phyloP scores from a whole-genome alignment of 345 rosid genomes.

The Acer saccharum region DNA sequence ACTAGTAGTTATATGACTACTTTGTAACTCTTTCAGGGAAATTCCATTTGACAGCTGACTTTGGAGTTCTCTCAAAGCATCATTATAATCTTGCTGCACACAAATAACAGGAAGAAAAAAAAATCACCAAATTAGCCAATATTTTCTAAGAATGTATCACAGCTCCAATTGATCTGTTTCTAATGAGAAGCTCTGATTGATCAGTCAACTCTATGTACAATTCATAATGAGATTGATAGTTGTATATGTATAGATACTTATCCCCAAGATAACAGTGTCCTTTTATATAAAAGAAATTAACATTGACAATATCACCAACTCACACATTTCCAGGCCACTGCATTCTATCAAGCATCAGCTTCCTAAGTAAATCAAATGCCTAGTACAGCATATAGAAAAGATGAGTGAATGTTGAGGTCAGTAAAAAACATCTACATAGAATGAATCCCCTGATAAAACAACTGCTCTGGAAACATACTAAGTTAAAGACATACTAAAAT shows the following conservation, averaged over 20 bases:
- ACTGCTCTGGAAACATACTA: not conserved
- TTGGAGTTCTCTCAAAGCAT: slow-evolving; percentile 56
- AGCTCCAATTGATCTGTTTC: slow-evolving; percentile 1
- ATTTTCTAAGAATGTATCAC: not conserved
- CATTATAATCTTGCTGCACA: slow-evolving; percentile 52
- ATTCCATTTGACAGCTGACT: slow-evolving; percentile 46
- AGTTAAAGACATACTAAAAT: not conserved
- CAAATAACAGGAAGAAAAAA: slow-evolving; percentile 20
- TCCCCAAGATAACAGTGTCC: not conserved
- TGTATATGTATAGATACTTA: not conserved
- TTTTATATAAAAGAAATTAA: not conserved
- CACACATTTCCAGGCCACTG: not conserved
- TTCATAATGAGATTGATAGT: not conserved
- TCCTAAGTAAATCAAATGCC: slow-evolving; percentile 7
- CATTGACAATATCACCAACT: not conserved
- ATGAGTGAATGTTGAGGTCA: not conserved
- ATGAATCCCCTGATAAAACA: not conserved
- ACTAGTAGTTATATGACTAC: slow-evolving; percentile 26
- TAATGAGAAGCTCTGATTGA: not conserved
- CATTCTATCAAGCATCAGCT: not conserved
- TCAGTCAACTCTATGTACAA: not conserved
- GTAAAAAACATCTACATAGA: not conserved
- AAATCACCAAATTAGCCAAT: not conserved
- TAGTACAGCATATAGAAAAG: not conserved
- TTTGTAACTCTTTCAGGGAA: slow-evolving; percentile 44